These are phyloP conservation scores for Aphanomyces euteiches DNA, from an alignment of 352 stramenopile species.

Conservation along the genomic window DNA sequence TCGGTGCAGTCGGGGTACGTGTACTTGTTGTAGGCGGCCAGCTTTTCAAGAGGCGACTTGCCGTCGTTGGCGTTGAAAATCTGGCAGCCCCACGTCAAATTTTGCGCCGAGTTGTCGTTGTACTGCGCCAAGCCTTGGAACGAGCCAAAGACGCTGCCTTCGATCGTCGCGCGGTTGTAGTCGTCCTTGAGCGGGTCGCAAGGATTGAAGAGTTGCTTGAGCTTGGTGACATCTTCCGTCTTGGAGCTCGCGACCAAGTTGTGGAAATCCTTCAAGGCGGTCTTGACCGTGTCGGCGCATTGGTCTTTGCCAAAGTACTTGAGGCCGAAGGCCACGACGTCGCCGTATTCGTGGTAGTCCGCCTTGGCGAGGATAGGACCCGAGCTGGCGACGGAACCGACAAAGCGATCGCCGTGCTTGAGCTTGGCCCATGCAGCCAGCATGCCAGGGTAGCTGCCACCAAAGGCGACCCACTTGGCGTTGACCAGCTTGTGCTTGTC, in stretches of 20 bases:
- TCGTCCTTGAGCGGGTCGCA: conserved; percentile 22
- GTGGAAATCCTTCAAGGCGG: conserved; percentile 41
- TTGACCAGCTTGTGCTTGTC: conserved; percentile 39
- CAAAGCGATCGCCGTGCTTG: background rate
- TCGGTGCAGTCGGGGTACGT: conserved; percentile 46
- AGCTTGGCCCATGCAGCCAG: conserved; percentile 68
- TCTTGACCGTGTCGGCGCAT: conserved; percentile 62
- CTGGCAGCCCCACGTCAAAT: background rate
- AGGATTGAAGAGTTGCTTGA: conserved; percentile 28
- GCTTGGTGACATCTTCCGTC: conserved; percentile 19
- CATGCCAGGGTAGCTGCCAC: conserved; percentile 79
- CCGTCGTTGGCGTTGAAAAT: conserved; percentile 11
- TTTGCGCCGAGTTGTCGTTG: conserved; percentile 21
- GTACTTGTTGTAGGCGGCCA: conserved; percentile 16
- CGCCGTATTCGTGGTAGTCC: conserved; percentile 65
- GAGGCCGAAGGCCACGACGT: conserved; percentile 71
- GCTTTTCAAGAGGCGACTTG: conserved; percentile 20
- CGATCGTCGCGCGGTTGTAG: conserved; percentile 23
- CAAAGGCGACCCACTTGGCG: conserved; percentile 65
- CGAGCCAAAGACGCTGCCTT: conserved; percentile 13
- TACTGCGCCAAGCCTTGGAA: conserved; percentile 19
- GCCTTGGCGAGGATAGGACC: conserved; percentile 71
- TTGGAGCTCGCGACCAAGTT: conserved; percentile 14
- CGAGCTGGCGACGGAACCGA: conserved; percentile 37
- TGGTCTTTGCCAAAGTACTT: conserved; percentile 55